Percentiles rank a stretch among this genome's conserved stretches.
phyloP scores from a whole-genome alignment of 768 basidiomycete genomes.

The Rhizopogon sp. region DNA sequence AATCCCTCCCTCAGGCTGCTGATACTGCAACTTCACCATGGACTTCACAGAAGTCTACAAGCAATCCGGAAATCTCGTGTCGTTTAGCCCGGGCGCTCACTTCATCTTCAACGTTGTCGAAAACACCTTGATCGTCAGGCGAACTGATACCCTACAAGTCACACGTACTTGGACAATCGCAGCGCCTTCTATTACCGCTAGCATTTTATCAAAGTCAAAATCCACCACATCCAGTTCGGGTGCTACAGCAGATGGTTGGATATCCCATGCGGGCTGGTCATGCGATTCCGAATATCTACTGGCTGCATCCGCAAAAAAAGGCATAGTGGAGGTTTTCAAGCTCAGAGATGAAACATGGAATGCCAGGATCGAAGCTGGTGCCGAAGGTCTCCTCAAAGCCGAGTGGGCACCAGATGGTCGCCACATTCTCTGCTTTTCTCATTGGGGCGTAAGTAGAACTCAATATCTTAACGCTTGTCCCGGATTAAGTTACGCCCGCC shows the following conservation, averaged over 20 bases:
- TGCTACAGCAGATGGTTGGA: conserved; percentile 31
- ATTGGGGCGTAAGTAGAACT: conserved; percentile 73
- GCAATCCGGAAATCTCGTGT: conserved; percentile 63
- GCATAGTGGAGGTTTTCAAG: conserved; percentile 72
- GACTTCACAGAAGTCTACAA: conserved; percentile 87
- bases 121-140: conserved; percentile 78
- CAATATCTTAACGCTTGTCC: conserved; percentile 12
- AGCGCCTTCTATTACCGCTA: conserved; percentile 44
- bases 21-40: conserved; percentile 33
- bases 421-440: conserved; percentile 83
- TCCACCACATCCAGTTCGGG: conserved; percentile 21
- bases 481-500: not conserved
- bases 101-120: conserved; percentile 79
- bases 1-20: too few species aligned
- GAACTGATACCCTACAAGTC: conserved; percentile 80
- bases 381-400: conserved; percentile 79
- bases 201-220: conserved; percentile 31
- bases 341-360: conserved; percentile 76
- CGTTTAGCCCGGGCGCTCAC: conserved; percentile 83
- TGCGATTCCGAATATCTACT: conserved; percentile 84
- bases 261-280: conserved; percentile 83
- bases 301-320: conserved; percentile 69
- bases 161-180: conserved; percentile 75
- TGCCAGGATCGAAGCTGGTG: conserved; percentile 72
- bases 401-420: conserved; percentile 91